A percentile compares a stretch with the other conserved stretches of the same genome.
These are phyloP conservation scores for Arthromyces matolae DNA, from an alignment of 768 basidiomycete species.

Conservation along the genomic window DNA sequence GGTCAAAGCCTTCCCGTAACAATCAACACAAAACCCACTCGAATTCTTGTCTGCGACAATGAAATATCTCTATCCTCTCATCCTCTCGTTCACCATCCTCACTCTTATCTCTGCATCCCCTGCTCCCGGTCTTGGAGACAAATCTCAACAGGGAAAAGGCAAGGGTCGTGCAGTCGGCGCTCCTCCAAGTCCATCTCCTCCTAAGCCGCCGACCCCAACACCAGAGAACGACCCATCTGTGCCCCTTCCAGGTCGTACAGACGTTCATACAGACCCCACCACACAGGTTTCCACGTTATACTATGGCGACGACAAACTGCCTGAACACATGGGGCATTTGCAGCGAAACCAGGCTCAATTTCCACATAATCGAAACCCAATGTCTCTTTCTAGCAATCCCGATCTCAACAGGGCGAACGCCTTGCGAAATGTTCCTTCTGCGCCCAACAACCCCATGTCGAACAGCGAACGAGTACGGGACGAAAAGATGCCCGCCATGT, in stretches of 20 bases:
- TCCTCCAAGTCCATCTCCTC: neutral
- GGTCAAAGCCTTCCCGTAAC: neutral
- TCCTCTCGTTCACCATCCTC: neutral
- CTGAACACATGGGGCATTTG: constrained; percentile 13
- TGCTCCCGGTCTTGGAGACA: neutral
- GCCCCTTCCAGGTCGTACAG: constrained; percentile 2
- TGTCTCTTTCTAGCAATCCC: neutral
- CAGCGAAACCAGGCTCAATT: neutral
- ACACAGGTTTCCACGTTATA: neutral
- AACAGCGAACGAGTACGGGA: neutral
- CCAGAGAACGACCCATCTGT: neutral
- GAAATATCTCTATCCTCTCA: neutral
- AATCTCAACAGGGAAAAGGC: neutral
- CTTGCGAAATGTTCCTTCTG: neutral
- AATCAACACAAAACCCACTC: neutral
- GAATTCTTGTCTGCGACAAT: constrained; percentile 1
- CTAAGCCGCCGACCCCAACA: neutral
- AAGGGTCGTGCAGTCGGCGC: neutral
- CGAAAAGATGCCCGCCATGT: constrained; percentile 2
- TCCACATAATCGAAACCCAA: constrained; percentile 1
- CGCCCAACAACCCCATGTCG: too few species aligned
- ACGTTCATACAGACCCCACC: neutral
- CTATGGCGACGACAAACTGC: constrained; percentile 1
- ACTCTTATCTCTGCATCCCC: neutral
- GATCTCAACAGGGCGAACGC: neutral